Base-by-base conservation (phyloP, 139 green algal species). In the Tetradesmus obliquus region DNA sequence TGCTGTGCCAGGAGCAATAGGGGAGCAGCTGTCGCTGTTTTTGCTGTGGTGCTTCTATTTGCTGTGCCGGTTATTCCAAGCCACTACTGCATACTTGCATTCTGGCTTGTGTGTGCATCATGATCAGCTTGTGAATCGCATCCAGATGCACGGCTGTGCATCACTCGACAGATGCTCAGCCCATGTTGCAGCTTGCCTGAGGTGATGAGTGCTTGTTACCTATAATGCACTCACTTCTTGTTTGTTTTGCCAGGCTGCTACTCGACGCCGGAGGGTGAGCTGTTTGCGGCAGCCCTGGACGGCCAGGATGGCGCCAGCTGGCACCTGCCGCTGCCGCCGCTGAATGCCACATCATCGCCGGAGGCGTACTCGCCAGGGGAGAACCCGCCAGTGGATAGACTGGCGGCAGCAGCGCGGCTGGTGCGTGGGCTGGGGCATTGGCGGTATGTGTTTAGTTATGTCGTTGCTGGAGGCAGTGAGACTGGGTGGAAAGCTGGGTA, bases 241-340 rank as follows among this genome's bases (percentile, higher is more conserved):
- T 8, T 1, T 71, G 60, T 0, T 45, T 17, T 66, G 58, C 66
- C 91, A 87, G 87, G 96, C 55, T 98, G 96, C 85, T 88, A 89
- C 24, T 95, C 95, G 87, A 90, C 92, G 2, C 72, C 93, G 0
- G 95, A 96, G 54, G 96, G 95, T 2, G 91, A 83, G 71, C 74
- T 93, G 0, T 91, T 96, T 57, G 91, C 95, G 3, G 94, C 91
- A 1, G 94, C 94, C n/a, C 95, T 99, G 7, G 97, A 99, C 86
- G 97, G 97, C 51, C 93, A 24, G 2, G 96, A 97, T 86, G 96
- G 95, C 54, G 82, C 22, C 22, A 93, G 71, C 89, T 99, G 97
- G 97, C 94, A 93, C 66, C 94, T 99, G 83, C 97, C 98, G 4
- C 92, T 99, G 89, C 24, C 94, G 32, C 96, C 96, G 2, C 94